phyloP scores from a whole-genome alignment of 1,139 yeast genomes.

The Suhomyces bokatorum region DNA sequence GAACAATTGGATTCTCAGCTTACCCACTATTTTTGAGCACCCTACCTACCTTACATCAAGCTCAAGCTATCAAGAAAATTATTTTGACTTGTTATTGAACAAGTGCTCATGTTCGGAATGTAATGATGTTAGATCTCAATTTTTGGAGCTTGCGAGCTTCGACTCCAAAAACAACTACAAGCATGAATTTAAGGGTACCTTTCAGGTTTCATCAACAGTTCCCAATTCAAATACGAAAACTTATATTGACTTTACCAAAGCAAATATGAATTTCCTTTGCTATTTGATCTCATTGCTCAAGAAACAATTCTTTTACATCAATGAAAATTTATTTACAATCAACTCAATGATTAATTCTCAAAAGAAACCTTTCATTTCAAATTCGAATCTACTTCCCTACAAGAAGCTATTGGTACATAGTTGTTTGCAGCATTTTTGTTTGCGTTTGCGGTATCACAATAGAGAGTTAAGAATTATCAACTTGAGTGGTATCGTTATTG shows the following conservation, averaged over 20 bases:
- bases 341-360: conserved; percentile 23
- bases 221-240: conserved; percentile 6
- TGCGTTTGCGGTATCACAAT: conserved; percentile 1
- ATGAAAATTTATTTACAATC: conserved; percentile 25
- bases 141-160: conserved; percentile 17
- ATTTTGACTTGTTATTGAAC: conserved; percentile 23
- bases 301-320: conserved; percentile 21
- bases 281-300: conserved; percentile 23
- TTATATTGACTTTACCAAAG: conserved; percentile 13
- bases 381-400: conserved; percentile 8
- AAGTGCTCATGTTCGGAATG: conserved; percentile 25
- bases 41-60: background rate
- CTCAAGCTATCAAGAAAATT: conserved; percentile 3
- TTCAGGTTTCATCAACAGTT: conserved; percentile 3
- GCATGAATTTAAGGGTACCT: conserved; percentile 19
- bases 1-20: conserved; percentile 24
- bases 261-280: conserved; percentile 22
- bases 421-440: conserved; percentile 7
- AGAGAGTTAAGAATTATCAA: conserved; percentile 6
- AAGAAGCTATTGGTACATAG: conserved; percentile 12
- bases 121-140: conserved; percentile 17
- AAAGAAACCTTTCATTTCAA: conserved; percentile 19
- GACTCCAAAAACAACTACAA: conserved; percentile 22
- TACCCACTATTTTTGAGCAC: conserved; percentile 15
- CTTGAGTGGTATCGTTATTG: conserved; percentile 12